Percentiles rank a stretch among this genome's conserved stretches.
These are phyloP conservation scores for Lactarius hatsudake DNA, from an alignment of 768 basidiomycete species.

Conservation along the genomic window DNA sequence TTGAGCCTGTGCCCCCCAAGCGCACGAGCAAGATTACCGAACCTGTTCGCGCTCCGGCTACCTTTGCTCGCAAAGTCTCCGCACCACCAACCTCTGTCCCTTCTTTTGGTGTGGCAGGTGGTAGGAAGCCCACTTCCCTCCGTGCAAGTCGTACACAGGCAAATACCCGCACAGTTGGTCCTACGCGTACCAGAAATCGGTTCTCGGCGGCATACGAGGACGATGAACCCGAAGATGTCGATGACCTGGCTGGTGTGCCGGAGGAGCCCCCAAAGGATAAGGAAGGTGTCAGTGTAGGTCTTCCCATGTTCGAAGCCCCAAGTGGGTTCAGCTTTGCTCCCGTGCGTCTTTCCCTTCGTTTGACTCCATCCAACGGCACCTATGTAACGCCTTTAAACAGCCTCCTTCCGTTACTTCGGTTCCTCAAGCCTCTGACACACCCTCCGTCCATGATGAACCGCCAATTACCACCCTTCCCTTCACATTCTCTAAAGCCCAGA, in stretches of 20 bases:
- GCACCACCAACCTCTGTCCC: constrained; percentile 18
- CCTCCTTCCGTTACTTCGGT: constrained; percentile 13
- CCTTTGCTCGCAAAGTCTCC: constrained; percentile 34
- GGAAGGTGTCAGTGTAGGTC: constrained; percentile 37
- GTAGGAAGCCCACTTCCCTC: constrained; percentile 15
- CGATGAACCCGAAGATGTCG: constrained; percentile 40
- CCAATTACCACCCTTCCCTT: constrained; percentile 28
- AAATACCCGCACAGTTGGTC: constrained; percentile 34
- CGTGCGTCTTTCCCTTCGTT: constrained; percentile 37
- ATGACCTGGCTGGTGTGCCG: constrained; percentile 36
- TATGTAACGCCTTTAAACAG: constrained; percentile 25
- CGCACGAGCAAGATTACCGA: constrained; percentile 30
- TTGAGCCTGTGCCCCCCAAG: constrained; percentile 22
- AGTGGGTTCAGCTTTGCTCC: constrained; percentile 66
- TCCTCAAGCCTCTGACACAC: constrained; percentile 48
- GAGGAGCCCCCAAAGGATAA: constrained; percentile 42
- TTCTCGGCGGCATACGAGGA: constrained; percentile 67
- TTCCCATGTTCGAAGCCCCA: constrained; percentile 58
- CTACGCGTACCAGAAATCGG: constrained; percentile 47
- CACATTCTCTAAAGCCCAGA: constrained; percentile 25
- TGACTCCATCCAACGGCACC: neutral
- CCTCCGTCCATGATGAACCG: constrained; percentile 45
- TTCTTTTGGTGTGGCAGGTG: constrained; percentile 8
- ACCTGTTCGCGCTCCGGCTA: constrained; percentile 29
- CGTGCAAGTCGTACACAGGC: constrained; percentile 8